Conservation (phyloP, 208 protist species). For the Trypanosoma cruzi region DNA sequence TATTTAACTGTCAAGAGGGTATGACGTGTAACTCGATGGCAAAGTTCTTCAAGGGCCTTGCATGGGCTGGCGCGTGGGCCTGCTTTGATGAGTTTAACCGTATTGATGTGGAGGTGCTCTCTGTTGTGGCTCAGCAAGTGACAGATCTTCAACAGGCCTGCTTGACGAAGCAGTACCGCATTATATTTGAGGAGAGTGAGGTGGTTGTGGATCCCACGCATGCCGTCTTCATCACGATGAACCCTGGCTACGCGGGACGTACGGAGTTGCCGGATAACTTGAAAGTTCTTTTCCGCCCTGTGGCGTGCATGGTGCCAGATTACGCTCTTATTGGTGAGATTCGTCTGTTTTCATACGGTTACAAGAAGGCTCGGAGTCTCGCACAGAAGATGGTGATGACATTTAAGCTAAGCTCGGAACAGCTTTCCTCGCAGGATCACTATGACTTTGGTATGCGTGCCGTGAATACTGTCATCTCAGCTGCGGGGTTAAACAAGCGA, state of each 20-base stretch:
- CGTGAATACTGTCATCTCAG: conserved; percentile 99
- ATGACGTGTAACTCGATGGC: conserved; percentile 96
- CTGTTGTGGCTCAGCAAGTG: conserved; percentile 97
- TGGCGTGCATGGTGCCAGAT: conserved; percentile 99
- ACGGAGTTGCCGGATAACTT: conserved; percentile 99
- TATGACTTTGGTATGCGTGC: conserved; percentile 99
- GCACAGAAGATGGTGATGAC: conserved; percentile 98
- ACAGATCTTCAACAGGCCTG: conserved; percentile 96
- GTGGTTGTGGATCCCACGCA: conserved; percentile 95
- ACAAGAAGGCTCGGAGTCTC: conserved; percentile 94
- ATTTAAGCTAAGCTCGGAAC: conserved; percentile 98
- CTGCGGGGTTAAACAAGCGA: conserved; percentile 96
- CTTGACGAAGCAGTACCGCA: conserved; percentile 91
- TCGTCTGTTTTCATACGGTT: conserved; percentile 98
- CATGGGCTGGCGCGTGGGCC: conserved; percentile 96
- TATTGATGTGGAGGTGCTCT: conserved; percentile 98
- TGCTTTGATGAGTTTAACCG: conserved; percentile 99
- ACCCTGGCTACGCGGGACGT: conserved; percentile 98
- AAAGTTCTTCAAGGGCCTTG: conserved; percentile 98
- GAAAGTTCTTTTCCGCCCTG: conserved; percentile 97
- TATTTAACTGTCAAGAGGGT: conserved; percentile 98
- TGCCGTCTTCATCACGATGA: conserved; percentile 99
- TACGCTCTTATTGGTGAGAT: conserved; percentile 99
- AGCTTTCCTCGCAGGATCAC: conserved; percentile 98
- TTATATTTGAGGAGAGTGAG: conserved; percentile 94